Base-by-base conservation (phyloP, 2,329 filamentous ascomycete genomes). In the Fusarium abutilonis region DNA sequence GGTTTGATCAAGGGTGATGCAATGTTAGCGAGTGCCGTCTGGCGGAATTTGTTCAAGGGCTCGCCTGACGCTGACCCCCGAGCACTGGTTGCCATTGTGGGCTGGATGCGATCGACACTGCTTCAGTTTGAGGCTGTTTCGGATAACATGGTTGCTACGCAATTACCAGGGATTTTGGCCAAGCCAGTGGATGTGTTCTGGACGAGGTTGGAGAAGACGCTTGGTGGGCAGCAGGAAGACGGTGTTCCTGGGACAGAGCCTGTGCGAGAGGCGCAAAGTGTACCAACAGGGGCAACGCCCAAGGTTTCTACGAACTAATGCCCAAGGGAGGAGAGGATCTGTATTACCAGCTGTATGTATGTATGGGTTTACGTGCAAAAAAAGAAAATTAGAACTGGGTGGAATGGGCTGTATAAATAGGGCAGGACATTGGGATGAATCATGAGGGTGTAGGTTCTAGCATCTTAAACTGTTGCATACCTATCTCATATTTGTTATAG, bases 21-120 rank as follows among this genome's bases (percentile, higher is more conserved):
- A 13, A 85, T 91, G 52, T 82, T 95, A 13, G 91, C 89, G 4
- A 83, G 90, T 38, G 95, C 95, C 9, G 82, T 99, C 43, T 99
- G 95, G 95, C 85, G 95, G 71, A 98, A 98, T 76, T 74, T 99
- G 52, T 96, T 92, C 82, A 93, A 94, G 79, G 92, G 86, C 19
- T 76, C 78, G 43, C 78, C 80, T 26, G 80, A 84, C 57, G 77
- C 80, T 14, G 83, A 87, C 62, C 75, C 81, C 32, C 75, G 83
- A 48, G 68, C 74, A 26, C 74, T 87, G 44, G 80, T 83, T 3
- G 83, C 83, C 46, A 77, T 86, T 42, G 84, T 86, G 19, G 79
- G 79, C 29, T 87, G 83, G 82, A 83, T 87, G 77, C 77, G 85
- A 38, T 75, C 76, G 17, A 76, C 76, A 23, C 66, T 86, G 41